phyloP scores from a whole-genome alignment of 306 rosid species.

The Citrullus mucosospermus region DNA sequence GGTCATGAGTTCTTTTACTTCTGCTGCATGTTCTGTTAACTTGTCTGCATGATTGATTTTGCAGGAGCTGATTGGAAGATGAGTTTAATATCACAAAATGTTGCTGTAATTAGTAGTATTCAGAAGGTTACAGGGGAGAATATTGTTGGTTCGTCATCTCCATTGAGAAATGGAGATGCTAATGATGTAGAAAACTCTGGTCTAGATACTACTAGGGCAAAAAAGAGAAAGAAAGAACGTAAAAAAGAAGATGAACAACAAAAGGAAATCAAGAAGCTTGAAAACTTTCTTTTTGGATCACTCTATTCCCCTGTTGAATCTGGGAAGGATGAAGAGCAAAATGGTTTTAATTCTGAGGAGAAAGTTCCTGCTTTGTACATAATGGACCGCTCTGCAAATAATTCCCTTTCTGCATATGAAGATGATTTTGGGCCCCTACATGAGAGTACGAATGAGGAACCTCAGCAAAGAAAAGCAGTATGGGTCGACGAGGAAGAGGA shows the following conservation, averaged over 20 bases:
- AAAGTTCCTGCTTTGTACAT: constrained; percentile 39
- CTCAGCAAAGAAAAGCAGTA: constrained; percentile 46
- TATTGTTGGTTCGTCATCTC: constrained; percentile 14
- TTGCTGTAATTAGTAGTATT: constrained; percentile 13
- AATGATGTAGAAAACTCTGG: constrained; percentile 11
- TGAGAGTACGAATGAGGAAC: constrained; percentile 20
- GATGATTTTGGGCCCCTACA: constrained; percentile 26
- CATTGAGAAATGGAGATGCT: constrained; percentile 10
- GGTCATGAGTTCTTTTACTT: background rate
- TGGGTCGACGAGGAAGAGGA: constrained; percentile 92
- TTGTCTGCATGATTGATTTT: constrained; percentile 1
- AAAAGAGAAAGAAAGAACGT: constrained; percentile 46
- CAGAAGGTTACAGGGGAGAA: constrained; percentile 27
- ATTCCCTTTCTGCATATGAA: constrained; percentile 22
- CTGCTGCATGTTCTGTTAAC: background rate
- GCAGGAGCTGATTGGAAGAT: constrained; percentile 32
- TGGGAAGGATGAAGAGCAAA: constrained; percentile 40
- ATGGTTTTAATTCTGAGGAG: constrained; percentile 5
- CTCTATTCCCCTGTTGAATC: constrained; percentile 56
- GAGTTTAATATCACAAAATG: constrained; percentile 76
- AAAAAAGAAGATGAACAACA: constrained; percentile 36
- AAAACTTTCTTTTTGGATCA: constrained; percentile 58
- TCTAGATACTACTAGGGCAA: constrained; percentile 20
- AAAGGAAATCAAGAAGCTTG: constrained; percentile 60
- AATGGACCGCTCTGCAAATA: constrained; percentile 57